A percentile compares a stretch with the other conserved stretches of the same genome.
phyloP scores from a whole-genome alignment of 805 yeast species.

The Maudiozyma bulderi region DNA sequence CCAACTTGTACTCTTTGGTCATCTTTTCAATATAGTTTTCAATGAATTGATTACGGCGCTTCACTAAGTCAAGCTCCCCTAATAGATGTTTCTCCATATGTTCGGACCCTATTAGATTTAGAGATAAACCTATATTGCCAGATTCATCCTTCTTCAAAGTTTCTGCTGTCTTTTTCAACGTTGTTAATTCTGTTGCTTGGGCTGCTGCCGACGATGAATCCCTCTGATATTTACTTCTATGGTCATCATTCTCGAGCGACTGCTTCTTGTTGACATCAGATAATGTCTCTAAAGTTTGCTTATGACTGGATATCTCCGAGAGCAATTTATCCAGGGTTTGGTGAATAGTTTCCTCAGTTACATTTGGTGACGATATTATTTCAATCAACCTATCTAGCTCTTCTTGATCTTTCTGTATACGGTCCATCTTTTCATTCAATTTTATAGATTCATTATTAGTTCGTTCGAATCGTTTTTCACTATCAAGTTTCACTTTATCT shows the following conservation, averaged over 20 bases:
- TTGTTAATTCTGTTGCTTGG: constrained; percentile 24
- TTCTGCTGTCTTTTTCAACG: constrained; percentile 23
- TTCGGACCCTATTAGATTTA: constrained; percentile 12
- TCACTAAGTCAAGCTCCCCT: constrained; percentile 8
- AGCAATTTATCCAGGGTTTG: background rate
- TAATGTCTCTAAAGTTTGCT: background rate
- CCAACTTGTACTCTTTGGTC: constrained; percentile 3
- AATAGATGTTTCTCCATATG: constrained; percentile 8
- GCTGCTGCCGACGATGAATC: constrained; percentile 42
- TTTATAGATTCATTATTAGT: constrained; percentile 11
- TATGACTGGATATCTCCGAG: background rate
- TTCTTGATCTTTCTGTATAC: constrained; percentile 5
- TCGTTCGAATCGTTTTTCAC: constrained; percentile 20
- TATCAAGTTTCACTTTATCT: constrained; percentile 17
- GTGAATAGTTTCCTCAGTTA: background rate
- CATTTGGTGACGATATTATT: no score
- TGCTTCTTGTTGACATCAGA: constrained; percentile 9
- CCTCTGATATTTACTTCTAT: constrained; percentile 37
- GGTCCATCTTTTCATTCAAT: constrained; percentile 6
- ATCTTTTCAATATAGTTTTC: constrained; percentile 15
- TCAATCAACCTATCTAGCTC: background rate
- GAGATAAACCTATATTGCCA: constrained; percentile 28
- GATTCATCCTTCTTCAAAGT: constrained; percentile 23
- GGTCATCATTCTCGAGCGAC: constrained; percentile 19
- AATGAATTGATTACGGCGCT: constrained; percentile 13